Base-by-base conservation (phyloP, 805 yeast species). In the Clavispora asparagi region DNA sequence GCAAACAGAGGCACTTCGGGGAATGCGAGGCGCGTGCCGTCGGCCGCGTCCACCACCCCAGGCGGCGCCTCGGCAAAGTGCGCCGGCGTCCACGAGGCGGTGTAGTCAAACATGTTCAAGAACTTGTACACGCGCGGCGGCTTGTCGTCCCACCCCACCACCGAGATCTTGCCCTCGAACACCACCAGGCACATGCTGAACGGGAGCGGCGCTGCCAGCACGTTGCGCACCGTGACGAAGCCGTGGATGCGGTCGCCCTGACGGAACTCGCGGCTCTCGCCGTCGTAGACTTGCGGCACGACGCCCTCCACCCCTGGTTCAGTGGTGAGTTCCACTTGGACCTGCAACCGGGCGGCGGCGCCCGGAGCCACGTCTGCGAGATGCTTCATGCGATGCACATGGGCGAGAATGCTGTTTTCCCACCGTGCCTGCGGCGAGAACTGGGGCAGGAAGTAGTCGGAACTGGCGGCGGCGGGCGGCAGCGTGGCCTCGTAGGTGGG, bases 401-500 rank as follows among this genome's bases (percentile, higher is more conserved):
- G 55, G 16, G 59, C 66, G 10, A 68, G 47, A 7, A 70, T 59
- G 11, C 70, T 60, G 42, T 69, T 70, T 40, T 67, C 70, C 63
- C 66, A 63, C 16, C 55, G 50, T n/a, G 57, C 51, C 29, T 10
- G 39, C 10, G 17, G 16, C 30, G 23, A 16, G 23, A 35, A 42
- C 23, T 4, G 23, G 5, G 23, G 23, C 23, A 19, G 23, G 44
- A 35, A 42, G 39, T 33, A 35, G 9, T 5, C 16, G 29, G 41
- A 2, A 10, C 36, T 12, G 43, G n/a, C 11, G 48, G 3, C 10
- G 35, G 6, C 17, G 35, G 35, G 35, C n/a, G 32, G 32, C 14
- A 30, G 32, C 8, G 64, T 54, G 31, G 57, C 47, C 44, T 64
- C 70, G 52, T 70, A 69, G 9, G 55, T 46, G 9, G 75, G 75